These are phyloP conservation scores for Diutina mesorugosa DNA, from an alignment of 1,139 yeast species.

Conservation along the genomic window DNA sequence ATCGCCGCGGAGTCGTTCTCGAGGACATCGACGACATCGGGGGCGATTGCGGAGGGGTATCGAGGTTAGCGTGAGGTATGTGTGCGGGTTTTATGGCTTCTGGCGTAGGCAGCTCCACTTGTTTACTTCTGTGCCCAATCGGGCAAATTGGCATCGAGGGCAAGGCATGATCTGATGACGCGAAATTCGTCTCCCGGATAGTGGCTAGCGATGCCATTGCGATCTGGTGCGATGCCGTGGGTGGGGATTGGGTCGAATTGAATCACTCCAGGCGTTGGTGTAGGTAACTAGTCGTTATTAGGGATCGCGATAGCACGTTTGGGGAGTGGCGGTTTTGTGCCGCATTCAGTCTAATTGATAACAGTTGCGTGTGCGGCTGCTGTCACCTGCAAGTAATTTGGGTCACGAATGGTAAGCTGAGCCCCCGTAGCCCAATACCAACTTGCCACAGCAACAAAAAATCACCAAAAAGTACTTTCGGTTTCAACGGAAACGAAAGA, in stretches of 20 bases:
- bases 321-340: background rate
- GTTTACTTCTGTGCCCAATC: background rate
- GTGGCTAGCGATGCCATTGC: no score
- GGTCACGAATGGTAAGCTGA: background rate
- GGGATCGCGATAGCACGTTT: no score
- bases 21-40: background rate
- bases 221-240: no score
- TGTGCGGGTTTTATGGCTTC: background rate
- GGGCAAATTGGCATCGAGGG: background rate
- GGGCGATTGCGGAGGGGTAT: no score
- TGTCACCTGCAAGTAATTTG: background rate
- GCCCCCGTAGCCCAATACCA: no score
- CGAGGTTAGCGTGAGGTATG: background rate
- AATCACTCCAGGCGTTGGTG: no score
- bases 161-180: background rate
- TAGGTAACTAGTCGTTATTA: no score
- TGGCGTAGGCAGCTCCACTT: background rate
- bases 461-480: no score
- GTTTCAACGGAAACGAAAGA: no score
- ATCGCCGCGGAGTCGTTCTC: background rate
- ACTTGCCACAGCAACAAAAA: no score
- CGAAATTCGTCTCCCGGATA: no score
- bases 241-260: no score
- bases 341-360: background rate
- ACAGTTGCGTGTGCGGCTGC: background rate